A percentile compares a stretch with the other conserved stretches of the same genome.
Conservation (phyloP, 2,329 filamentous ascomycete genomes). For the Parasarocladium wereldwijsianum region DNA sequence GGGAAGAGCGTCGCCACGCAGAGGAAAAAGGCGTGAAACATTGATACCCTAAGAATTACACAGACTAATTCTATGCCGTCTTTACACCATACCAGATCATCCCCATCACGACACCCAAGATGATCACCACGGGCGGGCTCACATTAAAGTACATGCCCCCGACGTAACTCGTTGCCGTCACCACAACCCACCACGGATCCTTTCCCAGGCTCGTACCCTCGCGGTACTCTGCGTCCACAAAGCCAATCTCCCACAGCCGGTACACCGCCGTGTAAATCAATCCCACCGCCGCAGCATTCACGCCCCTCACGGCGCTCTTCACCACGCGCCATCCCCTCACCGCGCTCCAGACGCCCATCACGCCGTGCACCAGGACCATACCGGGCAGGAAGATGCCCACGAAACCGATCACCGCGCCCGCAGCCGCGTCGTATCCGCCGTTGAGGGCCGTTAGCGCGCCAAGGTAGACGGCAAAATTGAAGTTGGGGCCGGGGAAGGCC, state of each 20-base stretch:
- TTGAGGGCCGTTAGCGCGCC: conserved; percentile 30
- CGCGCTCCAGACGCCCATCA: conserved; percentile 36
- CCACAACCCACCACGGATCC: conserved; percentile 47
- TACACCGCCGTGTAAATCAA: conserved; percentile 48
- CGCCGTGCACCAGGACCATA: conserved; percentile 27
- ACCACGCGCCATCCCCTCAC: conserved; percentile 28
- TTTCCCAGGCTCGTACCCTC: conserved; percentile 33
- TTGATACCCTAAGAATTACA: no score
- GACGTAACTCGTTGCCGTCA: conserved; percentile 26
- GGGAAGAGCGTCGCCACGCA: neutral
- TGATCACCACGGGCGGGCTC: conserved; percentile 14
- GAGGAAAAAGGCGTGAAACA: neutral
- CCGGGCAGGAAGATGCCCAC: conserved; percentile 35
- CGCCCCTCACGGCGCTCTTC: conserved; percentile 23
- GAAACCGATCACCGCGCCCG: conserved; percentile 30
- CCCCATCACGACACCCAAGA: conserved; percentile 16
- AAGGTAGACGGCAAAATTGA: conserved; percentile 39
- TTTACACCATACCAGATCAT: conserved; percentile 13
- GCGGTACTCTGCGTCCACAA: conserved; percentile 28
- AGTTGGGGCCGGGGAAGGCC: conserved; percentile 41
- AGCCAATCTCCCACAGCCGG: conserved; percentile 43
- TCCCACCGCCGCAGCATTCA: conserved; percentile 43
- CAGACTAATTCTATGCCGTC: conserved; percentile 2
- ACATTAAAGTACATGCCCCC: conserved; percentile 16
- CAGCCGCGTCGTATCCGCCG: conserved; percentile 17